Percentiles rank a stretch among this genome's conserved stretches.
Conservation (phyloP, 768 basidiomycete species). For the Russula virescens region DNA sequence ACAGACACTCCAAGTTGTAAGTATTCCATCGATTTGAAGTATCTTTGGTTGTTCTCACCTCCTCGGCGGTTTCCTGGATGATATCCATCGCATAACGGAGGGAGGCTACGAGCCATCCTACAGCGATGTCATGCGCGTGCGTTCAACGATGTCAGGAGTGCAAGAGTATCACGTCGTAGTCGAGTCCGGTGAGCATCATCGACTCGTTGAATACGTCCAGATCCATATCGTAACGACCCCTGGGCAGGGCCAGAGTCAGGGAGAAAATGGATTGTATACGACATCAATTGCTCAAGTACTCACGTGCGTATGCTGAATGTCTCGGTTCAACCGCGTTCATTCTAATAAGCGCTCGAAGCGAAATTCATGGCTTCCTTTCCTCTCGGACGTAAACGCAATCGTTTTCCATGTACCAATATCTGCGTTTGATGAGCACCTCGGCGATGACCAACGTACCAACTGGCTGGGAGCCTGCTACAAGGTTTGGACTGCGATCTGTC, state of each 20-base stretch:
- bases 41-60: neutral
- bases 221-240: neutral
- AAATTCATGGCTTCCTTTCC: no score
- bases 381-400: no score
- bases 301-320: neutral
- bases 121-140: constrained; percentile 69
- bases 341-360: no score
- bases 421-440: no score
- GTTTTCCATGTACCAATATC: no score
- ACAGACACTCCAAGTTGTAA: constrained; percentile 69
- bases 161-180: constrained; percentile 66
- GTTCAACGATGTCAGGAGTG: constrained; percentile 62
- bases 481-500: no score
- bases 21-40: constrained; percentile 30
- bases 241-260: constrained; percentile 22
- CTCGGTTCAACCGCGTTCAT: no score
- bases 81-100: neutral
- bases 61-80: constrained; percentile 2
- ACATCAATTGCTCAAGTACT: constrained; percentile 63
- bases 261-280: constrained; percentile 73
- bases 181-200: constrained; percentile 46
- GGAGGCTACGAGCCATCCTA: constrained; percentile 46
- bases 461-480: no score
- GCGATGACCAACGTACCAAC: no score
- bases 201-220: neutral